Conservation (phyloP, 768 basidiomycete species). For the Ramaria rubella region DNA sequence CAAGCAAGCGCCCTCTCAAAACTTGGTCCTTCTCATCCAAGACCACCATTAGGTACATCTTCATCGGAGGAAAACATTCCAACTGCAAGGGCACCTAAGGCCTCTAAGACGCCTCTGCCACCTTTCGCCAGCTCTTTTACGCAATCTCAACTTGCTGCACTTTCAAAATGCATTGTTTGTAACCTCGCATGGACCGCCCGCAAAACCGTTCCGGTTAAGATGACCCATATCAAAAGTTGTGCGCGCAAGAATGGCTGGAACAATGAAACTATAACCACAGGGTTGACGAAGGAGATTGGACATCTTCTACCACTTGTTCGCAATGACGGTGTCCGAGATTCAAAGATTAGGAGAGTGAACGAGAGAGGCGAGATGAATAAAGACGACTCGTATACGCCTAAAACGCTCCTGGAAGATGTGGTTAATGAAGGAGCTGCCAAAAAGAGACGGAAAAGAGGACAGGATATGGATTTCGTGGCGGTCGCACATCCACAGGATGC, state of each 20-base stretch:
- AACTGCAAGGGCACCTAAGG: neutral
- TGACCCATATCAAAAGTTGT: constrained; percentile 60
- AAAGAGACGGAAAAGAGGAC: constrained; percentile 37
- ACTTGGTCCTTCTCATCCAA: neutral
- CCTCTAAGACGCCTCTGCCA: neutral
- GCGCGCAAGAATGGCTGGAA: constrained; percentile 52
- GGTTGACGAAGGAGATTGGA: constrained; percentile 46
- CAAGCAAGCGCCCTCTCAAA: neutral
- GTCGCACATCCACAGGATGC: constrained; percentile 34
- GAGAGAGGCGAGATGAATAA: constrained; percentile 17
- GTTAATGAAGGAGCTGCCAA: constrained; percentile 40
- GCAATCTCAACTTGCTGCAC: constrained; percentile 38
- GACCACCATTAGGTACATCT: neutral
- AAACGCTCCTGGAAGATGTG: constrained; percentile 50
- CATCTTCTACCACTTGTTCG: constrained; percentile 12
- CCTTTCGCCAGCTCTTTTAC: constrained; percentile 25
- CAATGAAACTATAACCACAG: constrained; percentile 46
- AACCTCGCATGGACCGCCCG: constrained; percentile 60
- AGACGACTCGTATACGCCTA: constrained; percentile 20
- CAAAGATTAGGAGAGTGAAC: constrained; percentile 22
- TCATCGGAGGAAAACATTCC: neutral
- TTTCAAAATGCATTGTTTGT: constrained; percentile 60
- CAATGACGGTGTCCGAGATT: constrained; percentile 8
- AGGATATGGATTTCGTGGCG: constrained; percentile 38
- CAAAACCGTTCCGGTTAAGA: constrained; percentile 58